Base-by-base conservation (phyloP, 495 filamentous ascomycete genomes). In the Penicillium robsamsonii region DNA sequence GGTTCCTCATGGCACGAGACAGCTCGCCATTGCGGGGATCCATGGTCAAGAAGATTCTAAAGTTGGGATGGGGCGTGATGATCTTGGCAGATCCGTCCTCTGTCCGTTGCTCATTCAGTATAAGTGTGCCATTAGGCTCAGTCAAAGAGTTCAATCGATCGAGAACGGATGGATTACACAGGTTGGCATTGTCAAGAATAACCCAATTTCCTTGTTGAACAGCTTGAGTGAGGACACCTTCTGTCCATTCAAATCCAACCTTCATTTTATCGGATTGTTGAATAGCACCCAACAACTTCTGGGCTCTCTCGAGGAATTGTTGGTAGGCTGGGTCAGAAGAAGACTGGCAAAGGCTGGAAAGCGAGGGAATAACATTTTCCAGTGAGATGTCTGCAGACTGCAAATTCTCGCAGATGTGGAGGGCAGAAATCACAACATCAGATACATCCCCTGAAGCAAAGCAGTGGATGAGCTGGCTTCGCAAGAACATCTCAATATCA, bases 1-100 rank as follows among this genome's bases (percentile, higher is more conserved):
- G 82, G 69, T 99, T 99, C 50, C 95, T 81, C 95, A 99, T 97
- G 4, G 95, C 95, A 53, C 93, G 81, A 8, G 95, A 97, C 24
- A 99, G 79, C 66, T 99, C 95, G 10, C 95, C 95, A 70, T 96
- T 87, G 24, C 85, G 85, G 43, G 95, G 87, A 70, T 99, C 93
- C 78, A 96, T 89, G 3, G 92, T 97, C 59, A 99, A 70, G 72
- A 99, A 97, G 11, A 99, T 79, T 52, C 95, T 82, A 70, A 97
- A 99, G 45, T 89, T 83, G 0, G 88, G 82, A 76, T 97, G 92
- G 3, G 93, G 91, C 49, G 73, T 81, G 41, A 99, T 82, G 25
- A 94, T 72, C 53, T 87, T 83, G 35, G 92, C 87, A 57, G 89
- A 87, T 15, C 94, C 95, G 68, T 93, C 85, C 18, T 85, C 81